Evolutionary conservation across 2,329 filamentous ascomycete genomes (phyloP), one percentile per base, ranked within the genome.

Genomic region (Zymoseptoria brevis): DNA sequence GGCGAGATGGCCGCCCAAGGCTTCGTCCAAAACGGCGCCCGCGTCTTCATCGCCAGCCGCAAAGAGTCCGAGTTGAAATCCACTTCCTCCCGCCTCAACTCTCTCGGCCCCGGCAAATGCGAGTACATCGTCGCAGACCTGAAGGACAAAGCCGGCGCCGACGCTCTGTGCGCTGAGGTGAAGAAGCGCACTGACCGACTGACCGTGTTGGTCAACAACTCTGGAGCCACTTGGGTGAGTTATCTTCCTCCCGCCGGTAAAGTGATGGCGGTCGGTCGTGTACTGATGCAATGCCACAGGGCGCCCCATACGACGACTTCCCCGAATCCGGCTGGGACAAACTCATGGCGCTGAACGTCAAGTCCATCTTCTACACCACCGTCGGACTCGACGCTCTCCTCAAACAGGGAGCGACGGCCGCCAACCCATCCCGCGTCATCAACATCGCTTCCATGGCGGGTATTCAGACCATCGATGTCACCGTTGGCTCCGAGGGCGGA

Each of bases 301-400:
- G 81, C 8, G 81, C 78, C 24, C 78, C 81, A 26, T 83, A 83
- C 68, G 79, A 82, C 60, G 76, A 83, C 68, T 84, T 82, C 65
- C 81, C 81, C 0, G 81, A 82, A 62, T 74, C 76, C 53, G 82
- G 79, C 49, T 84, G 81, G 80, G 81, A 82, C 63, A 80, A 83
- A 63, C 73, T 84, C 21, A 79, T 82, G 62, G 65, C 68, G 2
- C 60, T 72, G 4, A 72, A 72, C 57, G 69, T 72, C 50, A 72
- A 72, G 57, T 57, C 69, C 7, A 71, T 76, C 58, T 79, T 77
- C 67, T 73, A 75, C 51, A 79, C 76, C n/a, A 79, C 78, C 57
- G 77, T 77, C 19, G 74, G 75, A n/a, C 72, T 76, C 2, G 72
- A 76, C 19, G 74, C 71, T 56, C 69, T 78, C 24, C 75, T 79